A percentile compares a stretch with the other conserved stretches of the same genome.
Conservation (phyloP, 129 eudicot genomes). For the Artemisia annua region DNA sequence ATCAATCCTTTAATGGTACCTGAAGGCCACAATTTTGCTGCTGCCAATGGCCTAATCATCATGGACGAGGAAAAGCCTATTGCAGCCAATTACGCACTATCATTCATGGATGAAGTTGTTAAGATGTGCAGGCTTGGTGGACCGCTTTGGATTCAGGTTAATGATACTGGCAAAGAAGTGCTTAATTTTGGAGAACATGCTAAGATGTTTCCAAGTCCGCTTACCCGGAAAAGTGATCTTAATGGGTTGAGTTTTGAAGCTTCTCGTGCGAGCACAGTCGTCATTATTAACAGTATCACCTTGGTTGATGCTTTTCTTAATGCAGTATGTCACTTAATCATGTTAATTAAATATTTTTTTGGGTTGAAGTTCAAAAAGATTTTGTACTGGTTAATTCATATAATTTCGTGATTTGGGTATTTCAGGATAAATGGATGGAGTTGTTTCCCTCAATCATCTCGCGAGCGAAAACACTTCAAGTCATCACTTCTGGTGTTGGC, state of each 20-base stretch:
- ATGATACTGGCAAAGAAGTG: conserved; percentile 47
- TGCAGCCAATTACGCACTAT: conserved; percentile 65
- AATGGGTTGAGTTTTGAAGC: conserved; percentile 65
- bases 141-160: conserved; percentile 72
- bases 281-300: conserved; percentile 85
- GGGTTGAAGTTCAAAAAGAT: neutral
- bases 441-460: conserved; percentile 86
- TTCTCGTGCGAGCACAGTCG: conserved; percentile 61
- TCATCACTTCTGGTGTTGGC: conserved; percentile 61
- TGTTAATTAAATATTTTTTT: conserved; percentile 6
- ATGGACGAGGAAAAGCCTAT: conserved; percentile 78
- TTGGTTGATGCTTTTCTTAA: conserved; percentile 95
- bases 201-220: conserved; percentile 64
- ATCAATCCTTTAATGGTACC: conserved; percentile 51
- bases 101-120: conserved; percentile 64
- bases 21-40: conserved; percentile 50
- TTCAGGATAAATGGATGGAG: conserved; percentile 91
- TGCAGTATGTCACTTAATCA: conserved; percentile 56
- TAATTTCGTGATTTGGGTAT: conserved; percentile 14
- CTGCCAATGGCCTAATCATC: conserved; percentile 40
- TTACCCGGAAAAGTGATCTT: conserved; percentile 34
- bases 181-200: conserved; percentile 72
- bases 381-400: neutral
- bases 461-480: conserved; percentile 87
- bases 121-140: conserved; percentile 64